These are phyloP conservation scores for Haematococcus sp. DNA, from an alignment of 139 green algal genomes.

Conservation along the genomic window DNA sequence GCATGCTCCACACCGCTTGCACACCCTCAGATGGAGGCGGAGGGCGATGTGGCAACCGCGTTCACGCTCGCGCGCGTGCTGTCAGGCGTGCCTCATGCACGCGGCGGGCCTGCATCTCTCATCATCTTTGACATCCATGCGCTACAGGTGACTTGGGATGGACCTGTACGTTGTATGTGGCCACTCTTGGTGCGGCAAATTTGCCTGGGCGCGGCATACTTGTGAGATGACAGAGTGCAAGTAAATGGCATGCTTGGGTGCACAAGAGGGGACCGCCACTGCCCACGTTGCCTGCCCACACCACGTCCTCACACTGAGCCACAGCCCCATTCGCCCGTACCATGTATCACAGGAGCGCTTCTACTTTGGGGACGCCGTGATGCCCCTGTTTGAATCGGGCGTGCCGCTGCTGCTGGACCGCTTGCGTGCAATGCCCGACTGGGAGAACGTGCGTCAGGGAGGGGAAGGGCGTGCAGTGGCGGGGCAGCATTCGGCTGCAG, in stretches of 20 bases:
- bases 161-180: background rate
- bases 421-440: slow-evolving; percentile 73
- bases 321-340: background rate
- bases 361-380: slow-evolving; percentile 97
- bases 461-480: background rate
- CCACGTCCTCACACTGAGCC: background rate
- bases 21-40: slow-evolving; percentile 69
- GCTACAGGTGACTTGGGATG: slow-evolving; percentile 62
- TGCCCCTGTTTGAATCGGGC: slow-evolving; percentile 95
- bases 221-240: background rate
- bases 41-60: slow-evolving; percentile 92
- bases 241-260: too few relatives aligned
- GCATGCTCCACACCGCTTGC: background rate
- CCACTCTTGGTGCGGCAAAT: background rate
- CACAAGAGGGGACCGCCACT: background rate
- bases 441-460: slow-evolving; percentile 61
- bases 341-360: slow-evolving; percentile 98
- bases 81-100: slow-evolving; percentile 87
- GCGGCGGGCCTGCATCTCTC: slow-evolving; percentile 86
- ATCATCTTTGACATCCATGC: slow-evolving; percentile 99
- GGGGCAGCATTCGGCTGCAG: background rate
- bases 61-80: slow-evolving; percentile 95
- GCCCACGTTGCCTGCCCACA: background rate
- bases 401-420: slow-evolving; percentile 87
- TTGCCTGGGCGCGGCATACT: too few relatives aligned